Evolutionary conservation across 306 rosid species (phyloP).

Genomic region (Chamaecrista fasciculata): DNA sequence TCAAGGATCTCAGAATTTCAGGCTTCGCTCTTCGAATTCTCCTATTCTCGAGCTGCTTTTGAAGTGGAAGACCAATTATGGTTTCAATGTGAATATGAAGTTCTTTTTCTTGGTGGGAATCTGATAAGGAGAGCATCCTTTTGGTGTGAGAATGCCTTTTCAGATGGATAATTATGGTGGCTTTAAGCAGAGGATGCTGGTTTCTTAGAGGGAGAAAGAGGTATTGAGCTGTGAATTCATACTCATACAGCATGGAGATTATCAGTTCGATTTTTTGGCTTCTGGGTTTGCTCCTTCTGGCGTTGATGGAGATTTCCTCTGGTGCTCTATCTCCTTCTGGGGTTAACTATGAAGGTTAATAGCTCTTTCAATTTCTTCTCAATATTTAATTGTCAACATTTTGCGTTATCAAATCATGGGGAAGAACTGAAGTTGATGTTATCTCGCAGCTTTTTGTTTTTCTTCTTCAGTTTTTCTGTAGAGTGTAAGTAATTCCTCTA

Average conservation of each 20-base stretch:
- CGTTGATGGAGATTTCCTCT: constrained; percentile 53
- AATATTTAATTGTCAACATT: no score
- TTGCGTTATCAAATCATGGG: no score
- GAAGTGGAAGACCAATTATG: constrained; percentile 30
- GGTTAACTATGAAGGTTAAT: constrained; percentile 88
- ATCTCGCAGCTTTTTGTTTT: constrained; percentile 4
- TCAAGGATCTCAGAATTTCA: constrained; percentile 69
- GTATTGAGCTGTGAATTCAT: constrained; percentile 29
- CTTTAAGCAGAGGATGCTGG: constrained; percentile 37
- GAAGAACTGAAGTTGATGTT: constrained; percentile 19
- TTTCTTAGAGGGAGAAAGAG: constrained; percentile 31
- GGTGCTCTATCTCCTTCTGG: constrained; percentile 96
- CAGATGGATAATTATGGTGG: constrained; percentile 37
- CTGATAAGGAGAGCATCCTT: constrained; percentile 42
- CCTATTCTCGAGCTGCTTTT: constrained; percentile 33
- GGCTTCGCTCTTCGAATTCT: constrained; percentile 48
- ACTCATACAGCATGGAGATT: constrained; percentile 51
- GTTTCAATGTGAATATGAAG: constrained; percentile 10
- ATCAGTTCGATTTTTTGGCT: constrained; percentile 40
- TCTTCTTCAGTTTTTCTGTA: background rate
- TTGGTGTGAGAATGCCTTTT: constrained; percentile 43
- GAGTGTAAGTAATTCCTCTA: constrained; percentile 7
- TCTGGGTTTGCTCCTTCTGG: constrained; percentile 53
- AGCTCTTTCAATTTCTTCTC: background rate
- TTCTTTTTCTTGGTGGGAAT: constrained; percentile 41